Evolutionary conservation across 352 stramenopile genomes (phyloP).

Genomic region (Lagenidium giganteum): DNA sequence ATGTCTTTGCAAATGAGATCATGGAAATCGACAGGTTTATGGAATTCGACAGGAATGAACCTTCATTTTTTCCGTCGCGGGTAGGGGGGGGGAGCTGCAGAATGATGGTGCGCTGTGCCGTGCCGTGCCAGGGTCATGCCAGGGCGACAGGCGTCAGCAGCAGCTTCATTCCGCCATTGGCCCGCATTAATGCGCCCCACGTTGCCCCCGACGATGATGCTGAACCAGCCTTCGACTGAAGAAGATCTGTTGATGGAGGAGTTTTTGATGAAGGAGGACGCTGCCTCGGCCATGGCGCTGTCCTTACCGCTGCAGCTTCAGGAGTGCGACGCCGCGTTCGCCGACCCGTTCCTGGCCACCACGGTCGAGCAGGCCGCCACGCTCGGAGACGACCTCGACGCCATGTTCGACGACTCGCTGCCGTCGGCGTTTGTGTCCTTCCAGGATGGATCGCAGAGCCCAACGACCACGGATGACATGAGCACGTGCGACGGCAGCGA

Average conservation of each 20-base stretch:
- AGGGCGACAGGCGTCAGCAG: neutral
- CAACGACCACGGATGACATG: constrained; percentile 34
- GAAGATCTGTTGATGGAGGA: constrained; percentile 45
- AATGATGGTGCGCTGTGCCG: no score
- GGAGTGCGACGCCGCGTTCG: constrained; percentile 6
- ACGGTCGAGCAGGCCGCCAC: constrained; percentile 16
- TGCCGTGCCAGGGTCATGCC: no score
- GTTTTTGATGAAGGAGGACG: constrained; percentile 39
- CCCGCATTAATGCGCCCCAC: no score
- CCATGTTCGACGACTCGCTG: constrained; percentile 14
- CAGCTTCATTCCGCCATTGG: no score
- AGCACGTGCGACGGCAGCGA: constrained; percentile 30
- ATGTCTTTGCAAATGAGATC: constrained; percentile 2
- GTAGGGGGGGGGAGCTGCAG: no score
- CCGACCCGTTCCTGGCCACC: constrained; percentile 11
- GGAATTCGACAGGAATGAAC: no score
- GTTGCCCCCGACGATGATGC: no score
- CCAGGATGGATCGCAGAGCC: constrained; percentile 21
- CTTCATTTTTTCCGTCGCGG: no score
- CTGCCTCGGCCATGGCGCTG: constrained; percentile 18
- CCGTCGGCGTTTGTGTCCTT: constrained; percentile 4
- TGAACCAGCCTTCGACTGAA: no score
- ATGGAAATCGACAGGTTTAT: constrained; percentile 4
- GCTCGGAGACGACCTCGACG: constrained; percentile 23
- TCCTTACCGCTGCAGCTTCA: neutral